Evolutionary conservation across 257 asterid species (phyloP).

Genomic region (Solanum bulbocastanum): DNA sequence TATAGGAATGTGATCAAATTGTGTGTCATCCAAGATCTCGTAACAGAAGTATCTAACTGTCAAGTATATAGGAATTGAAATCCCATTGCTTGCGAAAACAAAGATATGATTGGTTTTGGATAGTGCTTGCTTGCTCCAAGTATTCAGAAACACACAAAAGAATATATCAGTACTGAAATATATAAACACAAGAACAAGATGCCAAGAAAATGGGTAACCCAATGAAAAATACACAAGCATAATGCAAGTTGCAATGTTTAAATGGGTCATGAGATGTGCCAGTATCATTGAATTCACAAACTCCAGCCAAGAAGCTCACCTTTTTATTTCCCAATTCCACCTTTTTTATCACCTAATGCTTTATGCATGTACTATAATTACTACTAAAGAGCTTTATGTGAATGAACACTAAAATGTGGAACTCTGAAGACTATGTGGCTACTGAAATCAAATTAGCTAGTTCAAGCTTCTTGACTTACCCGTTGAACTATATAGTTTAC

Average conservation of each 20-base stretch:
- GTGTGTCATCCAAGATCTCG: not conserved
- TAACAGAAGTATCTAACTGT: not conserved
- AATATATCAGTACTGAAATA: not conserved
- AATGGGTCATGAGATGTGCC: constrained; percentile 31
- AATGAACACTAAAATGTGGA: not conserved
- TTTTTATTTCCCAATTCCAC: constrained; percentile 10
- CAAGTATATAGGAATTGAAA: not conserved
- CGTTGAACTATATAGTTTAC: not conserved
- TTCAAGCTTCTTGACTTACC: not conserved
- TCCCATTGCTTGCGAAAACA: not conserved
- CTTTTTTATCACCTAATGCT: not conserved
- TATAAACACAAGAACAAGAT: not conserved
- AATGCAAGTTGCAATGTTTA: constrained; percentile 37
- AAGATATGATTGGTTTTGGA: not conserved
- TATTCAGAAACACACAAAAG: not conserved
- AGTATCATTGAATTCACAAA: constrained; percentile 16
- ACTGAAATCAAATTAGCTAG: not conserved
- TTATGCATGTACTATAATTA: not conserved
- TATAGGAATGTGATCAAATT: not conserved
- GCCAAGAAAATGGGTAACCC: not conserved
- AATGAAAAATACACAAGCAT: constrained; percentile 15
- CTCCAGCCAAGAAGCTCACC: constrained; percentile 64
- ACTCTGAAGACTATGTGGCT: not conserved
- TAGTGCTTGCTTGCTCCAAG: not conserved
- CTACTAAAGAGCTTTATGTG: not conserved